phyloP scores from a whole-genome alignment of 768 basidiomycete genomes.

The Astraeus odoratus region DNA sequence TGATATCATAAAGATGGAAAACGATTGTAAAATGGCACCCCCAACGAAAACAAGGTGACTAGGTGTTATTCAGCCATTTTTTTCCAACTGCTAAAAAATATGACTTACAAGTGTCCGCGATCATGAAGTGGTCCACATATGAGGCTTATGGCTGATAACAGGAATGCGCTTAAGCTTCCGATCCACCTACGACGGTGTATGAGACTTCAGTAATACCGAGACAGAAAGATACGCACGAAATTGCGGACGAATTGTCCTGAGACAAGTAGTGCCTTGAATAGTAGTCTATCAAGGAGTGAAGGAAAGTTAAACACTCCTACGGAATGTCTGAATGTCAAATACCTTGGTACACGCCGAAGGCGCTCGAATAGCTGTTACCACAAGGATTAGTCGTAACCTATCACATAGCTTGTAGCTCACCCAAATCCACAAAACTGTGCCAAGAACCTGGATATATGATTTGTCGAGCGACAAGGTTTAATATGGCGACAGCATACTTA shows the following conservation, averaged over 20 bases:
- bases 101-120: constrained; percentile 23
- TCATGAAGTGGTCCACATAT: constrained; percentile 22
- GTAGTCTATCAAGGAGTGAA: constrained; percentile 9
- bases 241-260: constrained; percentile 15
- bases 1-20: constrained; percentile 34
- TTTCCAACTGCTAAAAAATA: neutral
- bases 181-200: constrained; percentile 16
- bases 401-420: neutral
- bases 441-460: constrained; percentile 16
- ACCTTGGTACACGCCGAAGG: constrained; percentile 27
- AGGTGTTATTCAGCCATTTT: neutral
- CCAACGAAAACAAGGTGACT: constrained; percentile 11
- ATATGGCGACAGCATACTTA: constrained; percentile 5
- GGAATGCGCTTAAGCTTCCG: constrained; percentile 15
- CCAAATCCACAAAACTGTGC: constrained; percentile 21
- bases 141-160: constrained; percentile 14
- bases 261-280: constrained; percentile 16
- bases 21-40: constrained; percentile 21
- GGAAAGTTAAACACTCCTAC: neutral
- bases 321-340: neutral
- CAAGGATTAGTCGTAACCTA: neutral
- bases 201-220: too few relatives aligned
- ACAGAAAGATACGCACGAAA: constrained; percentile 14
- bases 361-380: constrained; percentile 9
- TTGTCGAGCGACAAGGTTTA: neutral